A percentile compares a stretch with the other conserved stretches of the same genome.
Evolutionary conservation across 164 flowering plant genomes (phyloP).

Genomic region (Annona squamosa): DNA sequence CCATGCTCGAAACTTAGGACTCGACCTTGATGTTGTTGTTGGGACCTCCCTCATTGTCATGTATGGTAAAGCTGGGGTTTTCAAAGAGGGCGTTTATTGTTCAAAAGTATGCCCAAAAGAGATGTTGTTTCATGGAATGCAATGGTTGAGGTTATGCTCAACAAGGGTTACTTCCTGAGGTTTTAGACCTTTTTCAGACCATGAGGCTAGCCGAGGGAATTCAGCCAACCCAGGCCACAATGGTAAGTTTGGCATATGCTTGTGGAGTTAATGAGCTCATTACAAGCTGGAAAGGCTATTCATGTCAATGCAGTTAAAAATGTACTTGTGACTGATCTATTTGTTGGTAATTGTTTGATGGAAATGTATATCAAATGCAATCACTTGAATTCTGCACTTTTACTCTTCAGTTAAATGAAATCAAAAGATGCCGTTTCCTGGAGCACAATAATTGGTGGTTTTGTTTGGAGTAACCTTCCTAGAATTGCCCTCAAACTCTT

Average conservation of each 20-base stretch:
- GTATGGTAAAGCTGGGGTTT: constrained; percentile 13
- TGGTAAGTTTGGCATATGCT: constrained; percentile 9
- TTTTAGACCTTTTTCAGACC: background rate
- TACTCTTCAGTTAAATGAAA: constrained; percentile 1
- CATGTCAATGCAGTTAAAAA: constrained; percentile 7
- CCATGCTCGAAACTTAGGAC: background rate
- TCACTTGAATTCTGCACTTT: constrained; percentile 7
- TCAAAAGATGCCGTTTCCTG: constrained; percentile 12
- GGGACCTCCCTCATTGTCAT: constrained; percentile 12
- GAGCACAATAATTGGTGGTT: constrained; percentile 19
- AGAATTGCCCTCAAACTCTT: constrained; percentile 8
- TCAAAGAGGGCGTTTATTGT: constrained; percentile 6
- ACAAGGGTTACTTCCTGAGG: constrained; percentile 3
- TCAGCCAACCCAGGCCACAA: constrained; percentile 10
- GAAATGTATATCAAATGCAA: constrained; percentile 13
- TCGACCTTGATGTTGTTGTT: constrained; percentile 11
- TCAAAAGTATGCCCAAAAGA: constrained; percentile 10
- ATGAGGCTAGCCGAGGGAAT: constrained; percentile 3
- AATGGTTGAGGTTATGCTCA: constrained; percentile 7
- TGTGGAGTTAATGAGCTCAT: constrained; percentile 4
- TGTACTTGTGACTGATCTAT: constrained; percentile 6
- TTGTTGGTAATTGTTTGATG: constrained; percentile 9
- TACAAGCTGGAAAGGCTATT: constrained; percentile 2
- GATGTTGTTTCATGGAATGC: constrained; percentile 19
- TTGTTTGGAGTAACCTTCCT: constrained; percentile 2